Base-by-base conservation (phyloP, 2,329 filamentous ascomycete genomes). In the Fusarium tuaranense region DNA sequence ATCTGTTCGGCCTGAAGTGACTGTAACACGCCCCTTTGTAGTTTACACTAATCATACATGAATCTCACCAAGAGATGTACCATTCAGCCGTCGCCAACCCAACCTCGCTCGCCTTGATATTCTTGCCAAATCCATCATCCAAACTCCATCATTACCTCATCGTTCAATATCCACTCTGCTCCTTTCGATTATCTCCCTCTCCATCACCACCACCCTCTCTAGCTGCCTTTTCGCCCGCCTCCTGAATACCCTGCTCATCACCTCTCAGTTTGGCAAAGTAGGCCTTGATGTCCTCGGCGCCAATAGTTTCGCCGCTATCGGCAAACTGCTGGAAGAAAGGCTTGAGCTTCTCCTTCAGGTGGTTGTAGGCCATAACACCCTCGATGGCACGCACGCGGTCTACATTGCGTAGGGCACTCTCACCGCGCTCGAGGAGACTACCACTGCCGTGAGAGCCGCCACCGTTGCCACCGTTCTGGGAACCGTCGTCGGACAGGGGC, bases 361-460 rank as follows among this genome's bases (percentile, higher is more conserved):
- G 93, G 79, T 98, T 98, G 84, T 98, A 99, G 0, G 95, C 96
- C 95, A 98, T 98, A 55, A 97, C 96, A 18, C 97, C 97, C 82
- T 99, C 94, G 66, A 99, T 98, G 6, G 97, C 97, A 16, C 92
- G 89, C 9, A 98, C 96, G 3, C 97, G 93, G 81, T 99, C 97
- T 67, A 99, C 92, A 78, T 95, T 97, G 81, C 92, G 95, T 32
- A 99, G 88, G 0, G 95, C 96, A 58, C 94, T 96, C 84, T 99
- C 97, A 57, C 97, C 97, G 20, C 95, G 94, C 60, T 98, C 95
- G 38, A 97, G 91, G 3, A 99, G 87, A 73, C 93, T 97, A 55
- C 94, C 94, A 38, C 94, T 95, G 60, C 94, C 93, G 7, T 90
- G 87, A 2, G 89, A 91, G 5, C 88, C 90, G 34, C 86, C 88